Conservation (phyloP, 1,284 basidiomycete genomes). For the Erythrobasidium hasegawianum region DNA sequence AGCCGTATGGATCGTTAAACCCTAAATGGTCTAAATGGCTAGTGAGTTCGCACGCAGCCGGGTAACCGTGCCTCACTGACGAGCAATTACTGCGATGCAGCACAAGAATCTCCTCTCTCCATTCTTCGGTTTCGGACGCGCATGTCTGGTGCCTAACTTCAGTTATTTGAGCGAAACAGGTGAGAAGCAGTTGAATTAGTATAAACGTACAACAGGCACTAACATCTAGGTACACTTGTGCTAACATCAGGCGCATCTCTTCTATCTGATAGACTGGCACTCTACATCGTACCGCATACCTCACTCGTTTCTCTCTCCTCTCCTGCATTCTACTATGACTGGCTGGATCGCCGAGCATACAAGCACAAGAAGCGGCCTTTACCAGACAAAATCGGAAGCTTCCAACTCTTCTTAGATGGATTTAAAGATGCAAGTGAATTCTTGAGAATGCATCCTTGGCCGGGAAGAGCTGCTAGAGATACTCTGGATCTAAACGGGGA, state of each 20-base stretch:
- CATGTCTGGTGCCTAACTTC: slow-evolving; percentile 78
- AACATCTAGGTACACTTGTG: slow-evolving; percentile 69
- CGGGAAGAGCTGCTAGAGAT: slow-evolving; percentile 73
- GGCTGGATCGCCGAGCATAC: slow-evolving; percentile 59
- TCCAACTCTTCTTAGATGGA: slow-evolving; percentile 82
- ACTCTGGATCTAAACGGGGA: slow-evolving; percentile 64
- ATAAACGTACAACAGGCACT: slow-evolving; percentile 53
- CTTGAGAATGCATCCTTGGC: slow-evolving; percentile 78
- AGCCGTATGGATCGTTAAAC: slow-evolving; percentile 55
- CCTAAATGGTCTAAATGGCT: slow-evolving; percentile 88
- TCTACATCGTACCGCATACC: slow-evolving; percentile 80
- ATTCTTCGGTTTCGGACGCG: slow-evolving; percentile 60
- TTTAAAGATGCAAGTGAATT: slow-evolving; percentile 86
- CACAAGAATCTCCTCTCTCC: slow-evolving; percentile 56
- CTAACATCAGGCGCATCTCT: slow-evolving; percentile 75
- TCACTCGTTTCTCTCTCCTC: slow-evolving; percentile 76
- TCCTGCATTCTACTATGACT: slow-evolving; percentile 83
- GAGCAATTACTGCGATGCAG: not conserved
- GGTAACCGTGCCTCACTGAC: slow-evolving; percentile 52
- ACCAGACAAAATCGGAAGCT: slow-evolving; percentile 81
- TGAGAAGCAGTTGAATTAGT: no score
- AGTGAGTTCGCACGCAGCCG: slow-evolving; percentile 51
- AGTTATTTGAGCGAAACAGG: slow-evolving; percentile 41
- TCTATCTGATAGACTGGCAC: slow-evolving; percentile 67
- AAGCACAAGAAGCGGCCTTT: slow-evolving; percentile 73